Conservation (phyloP, 805 yeast genomes). For the Wickerhamiella vanderwaltii region DNA sequence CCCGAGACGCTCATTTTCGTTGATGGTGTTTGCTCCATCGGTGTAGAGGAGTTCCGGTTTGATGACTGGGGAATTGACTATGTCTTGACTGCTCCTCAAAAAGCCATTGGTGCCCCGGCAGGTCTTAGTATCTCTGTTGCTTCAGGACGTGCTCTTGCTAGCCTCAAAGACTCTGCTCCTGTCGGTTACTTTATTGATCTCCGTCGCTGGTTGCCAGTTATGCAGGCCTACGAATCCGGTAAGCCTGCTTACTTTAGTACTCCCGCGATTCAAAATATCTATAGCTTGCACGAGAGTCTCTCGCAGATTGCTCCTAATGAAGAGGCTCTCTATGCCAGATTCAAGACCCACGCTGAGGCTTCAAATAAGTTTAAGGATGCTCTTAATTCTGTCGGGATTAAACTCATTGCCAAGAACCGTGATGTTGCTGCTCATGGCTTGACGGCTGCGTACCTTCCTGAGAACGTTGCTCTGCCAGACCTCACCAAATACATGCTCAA, state of each 20-base stretch:
- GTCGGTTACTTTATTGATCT: slow-evolving; percentile 56
- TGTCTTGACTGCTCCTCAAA: slow-evolving; percentile 85
- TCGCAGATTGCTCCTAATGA: slow-evolving; percentile 42
- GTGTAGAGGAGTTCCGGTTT: slow-evolving; percentile 74
- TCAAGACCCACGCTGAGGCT: slow-evolving; percentile 48
- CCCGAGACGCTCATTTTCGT: slow-evolving; percentile 79
- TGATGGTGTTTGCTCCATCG: slow-evolving; percentile 93
- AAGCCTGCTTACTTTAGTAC: slow-evolving; percentile 85
- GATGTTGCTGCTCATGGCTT: slow-evolving; percentile 75
- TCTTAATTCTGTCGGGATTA: slow-evolving; percentile 48
- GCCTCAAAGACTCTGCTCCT: slow-evolving; percentile 37
- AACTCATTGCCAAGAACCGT: slow-evolving; percentile 48
- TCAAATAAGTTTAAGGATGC: slow-evolving; percentile 54
- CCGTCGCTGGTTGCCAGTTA: slow-evolving; percentile 77
- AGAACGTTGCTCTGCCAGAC: slow-evolving; percentile 55
- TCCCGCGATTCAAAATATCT: slow-evolving; percentile 81
- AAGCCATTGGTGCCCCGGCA: slow-evolving; percentile 90
- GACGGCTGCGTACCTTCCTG: slow-evolving; percentile 75
- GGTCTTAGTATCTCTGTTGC: slow-evolving; percentile 74
- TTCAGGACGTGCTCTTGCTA: slow-evolving; percentile 63
- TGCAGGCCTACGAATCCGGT: slow-evolving; percentile 75
- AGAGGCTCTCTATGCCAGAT: slow-evolving; percentile 43
- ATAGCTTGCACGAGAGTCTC: slow-evolving; percentile 67
- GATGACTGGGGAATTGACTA: slow-evolving; percentile 85
- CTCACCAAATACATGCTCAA: slow-evolving; percentile 44